These are phyloP conservation scores for Dothistroma pini DNA, from an alignment of 2,329 filamentous ascomycete species.

Conservation along the genomic window DNA sequence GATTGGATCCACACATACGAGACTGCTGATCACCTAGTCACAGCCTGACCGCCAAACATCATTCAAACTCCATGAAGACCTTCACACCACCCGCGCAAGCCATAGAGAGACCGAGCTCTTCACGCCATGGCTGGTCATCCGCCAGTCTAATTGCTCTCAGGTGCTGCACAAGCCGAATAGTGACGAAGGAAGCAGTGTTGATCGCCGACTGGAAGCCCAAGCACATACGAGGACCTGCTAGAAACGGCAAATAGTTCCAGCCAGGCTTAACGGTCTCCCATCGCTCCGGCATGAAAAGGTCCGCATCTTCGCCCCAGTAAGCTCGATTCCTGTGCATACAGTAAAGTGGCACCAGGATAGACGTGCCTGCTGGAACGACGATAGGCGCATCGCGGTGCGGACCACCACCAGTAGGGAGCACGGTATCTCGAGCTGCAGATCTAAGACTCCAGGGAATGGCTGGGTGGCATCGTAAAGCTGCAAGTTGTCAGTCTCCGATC, in stretches of 20 bases:
- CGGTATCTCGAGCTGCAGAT: neutral
- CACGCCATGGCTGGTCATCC: neutral
- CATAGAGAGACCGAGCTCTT: neutral
- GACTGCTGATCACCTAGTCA: neutral
- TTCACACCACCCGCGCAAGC: neutral
- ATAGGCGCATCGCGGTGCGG: neutral
- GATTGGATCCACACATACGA: neutral
- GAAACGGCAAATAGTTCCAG: conserved; percentile 8
- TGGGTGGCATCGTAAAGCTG: neutral
- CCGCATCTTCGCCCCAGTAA: conserved; percentile 44
- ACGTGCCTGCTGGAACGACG: neutral
- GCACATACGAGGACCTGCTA: conserved; percentile 43
- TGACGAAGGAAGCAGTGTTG: neutral
- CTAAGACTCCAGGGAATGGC: neutral
- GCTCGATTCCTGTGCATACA: conserved; percentile 67
- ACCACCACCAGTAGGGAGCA: neutral
- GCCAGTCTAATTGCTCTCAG: neutral
- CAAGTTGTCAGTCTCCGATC: neutral
- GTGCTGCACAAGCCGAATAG: neutral
- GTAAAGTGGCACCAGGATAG: neutral
- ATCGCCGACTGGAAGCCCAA: conserved; percentile 30
- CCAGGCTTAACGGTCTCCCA: conserved; percentile 35
- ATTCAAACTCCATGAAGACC: neutral
- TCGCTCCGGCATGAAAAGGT: conserved; percentile 36
- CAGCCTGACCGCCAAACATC: neutral